Evolutionary conservation across 306 rosid genomes (phyloP).

Genomic region (Oxytropis ochrocephala): DNA sequence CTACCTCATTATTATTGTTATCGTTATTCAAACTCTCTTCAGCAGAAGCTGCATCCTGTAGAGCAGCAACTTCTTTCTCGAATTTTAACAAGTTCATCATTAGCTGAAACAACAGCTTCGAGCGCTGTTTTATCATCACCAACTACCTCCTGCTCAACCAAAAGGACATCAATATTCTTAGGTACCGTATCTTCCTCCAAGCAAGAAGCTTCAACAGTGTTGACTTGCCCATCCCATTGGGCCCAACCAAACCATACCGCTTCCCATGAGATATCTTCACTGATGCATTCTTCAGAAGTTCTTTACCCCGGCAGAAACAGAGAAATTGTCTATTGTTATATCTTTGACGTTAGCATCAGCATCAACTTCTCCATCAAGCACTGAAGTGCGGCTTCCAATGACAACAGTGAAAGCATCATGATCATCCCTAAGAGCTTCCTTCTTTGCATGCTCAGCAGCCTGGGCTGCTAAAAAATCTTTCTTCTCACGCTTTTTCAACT

Average conservation of each 20-base stretch:
- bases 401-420: constrained; percentile 14
- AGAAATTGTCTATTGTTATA: constrained; percentile 6
- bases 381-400: constrained; percentile 7
- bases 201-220: constrained; percentile 78
- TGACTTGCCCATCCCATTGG: constrained; percentile 72
- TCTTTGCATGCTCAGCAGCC: neutral
- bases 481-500: constrained; percentile 11
- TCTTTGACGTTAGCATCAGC: constrained; percentile 13
- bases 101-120: constrained; percentile 75
- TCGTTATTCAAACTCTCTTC: neutral
- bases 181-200: constrained; percentile 84
- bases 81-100: constrained; percentile 54
- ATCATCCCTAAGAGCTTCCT: constrained; percentile 11
- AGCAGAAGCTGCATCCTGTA: constrained; percentile 37
- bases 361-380: constrained; percentile 7
- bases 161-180: constrained; percentile 70
- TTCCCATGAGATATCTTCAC: constrained; percentile 51
- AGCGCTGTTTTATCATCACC: constrained; percentile 68
- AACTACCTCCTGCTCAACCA: constrained; percentile 74
- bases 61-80: constrained; percentile 55
- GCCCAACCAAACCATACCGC: constrained; percentile 68
- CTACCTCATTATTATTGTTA: constrained; percentile 18
- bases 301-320: constrained; percentile 14
- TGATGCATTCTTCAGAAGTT: constrained; percentile 9
- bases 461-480: constrained; percentile 10